These are phyloP conservation scores for Primulina tabacum DNA, from an alignment of 257 asterid genomes.

Conservation along the genomic window DNA sequence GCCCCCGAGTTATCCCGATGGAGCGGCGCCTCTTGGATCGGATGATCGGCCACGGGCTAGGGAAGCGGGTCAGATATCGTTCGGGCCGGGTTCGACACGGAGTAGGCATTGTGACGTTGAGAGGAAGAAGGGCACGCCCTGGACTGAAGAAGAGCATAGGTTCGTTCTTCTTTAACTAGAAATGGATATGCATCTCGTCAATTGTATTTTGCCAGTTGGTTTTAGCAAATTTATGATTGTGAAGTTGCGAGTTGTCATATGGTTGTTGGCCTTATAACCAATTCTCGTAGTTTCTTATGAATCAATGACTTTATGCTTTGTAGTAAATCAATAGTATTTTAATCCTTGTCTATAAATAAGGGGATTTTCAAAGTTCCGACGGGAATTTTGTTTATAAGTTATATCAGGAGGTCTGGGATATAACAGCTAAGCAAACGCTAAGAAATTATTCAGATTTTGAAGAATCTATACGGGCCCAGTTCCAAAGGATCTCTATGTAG, in stretches of 20 bases:
- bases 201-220: not conserved
- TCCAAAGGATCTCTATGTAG: not conserved
- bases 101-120: not conserved
- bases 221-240: too few relatives aligned
- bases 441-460: not conserved
- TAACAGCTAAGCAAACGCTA: too few relatives aligned
- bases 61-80: not conserved
- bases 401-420: not conserved
- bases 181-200: not conserved
- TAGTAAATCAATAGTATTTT: not conserved
- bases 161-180: too few relatives aligned
- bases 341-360: not conserved
- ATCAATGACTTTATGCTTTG: not conserved
- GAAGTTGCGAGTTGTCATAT: not conserved
- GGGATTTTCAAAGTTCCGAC: not conserved
- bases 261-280: not conserved
- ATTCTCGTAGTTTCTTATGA: not conserved
- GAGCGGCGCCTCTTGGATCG: not conserved
- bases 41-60: not conserved
- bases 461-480: not conserved
- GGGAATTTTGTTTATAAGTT: not conserved
- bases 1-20: not conserved
- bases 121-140: conserved; percentile 2
- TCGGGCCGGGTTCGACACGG: not conserved
- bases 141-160: conserved; percentile 1